phyloP scores from a whole-genome alignment of 1,284 basidiomycete species.

The Cryptococcus jaspeensis region DNA sequence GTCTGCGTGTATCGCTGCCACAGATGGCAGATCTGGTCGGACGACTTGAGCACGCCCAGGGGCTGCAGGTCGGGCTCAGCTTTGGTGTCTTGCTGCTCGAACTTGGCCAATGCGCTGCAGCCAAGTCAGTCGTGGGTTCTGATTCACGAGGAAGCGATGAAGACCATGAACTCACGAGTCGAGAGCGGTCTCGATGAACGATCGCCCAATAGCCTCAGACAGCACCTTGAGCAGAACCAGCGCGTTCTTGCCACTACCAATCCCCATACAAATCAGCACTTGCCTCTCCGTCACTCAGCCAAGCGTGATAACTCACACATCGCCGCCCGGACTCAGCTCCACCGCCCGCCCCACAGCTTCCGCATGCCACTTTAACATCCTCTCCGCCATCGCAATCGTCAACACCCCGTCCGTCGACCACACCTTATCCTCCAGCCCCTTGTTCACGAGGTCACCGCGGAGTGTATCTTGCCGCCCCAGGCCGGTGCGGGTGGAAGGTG shows the following conservation, averaged over 20 bases:
- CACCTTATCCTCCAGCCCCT: conserved; percentile 61
- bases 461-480: conserved; percentile 20
- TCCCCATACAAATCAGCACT: not conserved
- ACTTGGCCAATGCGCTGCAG: conserved; percentile 65
- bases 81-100: conserved; percentile 73
- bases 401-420: conserved; percentile 78
- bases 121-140: conserved; percentile 12
- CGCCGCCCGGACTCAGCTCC: conserved; percentile 73
- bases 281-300: too few species aligned
- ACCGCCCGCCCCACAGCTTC: conserved; percentile 90
- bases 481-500: conserved; percentile 8
- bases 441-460: conserved; percentile 20
- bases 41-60: conserved; percentile 65
- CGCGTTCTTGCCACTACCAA: conserved; percentile 77
- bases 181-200: conserved; percentile 86
- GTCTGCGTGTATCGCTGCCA: conserved; percentile 97
- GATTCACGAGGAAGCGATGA: not conserved
- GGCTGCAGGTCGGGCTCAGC: conserved; percentile 75
- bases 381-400: conserved; percentile 73
- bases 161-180: conserved; percentile 76
- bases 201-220: conserved; percentile 80
- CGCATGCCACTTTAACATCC: conserved; percentile 93
- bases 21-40: conserved; percentile 89
- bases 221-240: conserved; percentile 81
- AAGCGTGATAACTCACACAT: conserved; percentile 64